Base-by-base conservation (phyloP, 225 moss, liverwort and hornwort genomes). In the Anthoceros angustus region DNA sequence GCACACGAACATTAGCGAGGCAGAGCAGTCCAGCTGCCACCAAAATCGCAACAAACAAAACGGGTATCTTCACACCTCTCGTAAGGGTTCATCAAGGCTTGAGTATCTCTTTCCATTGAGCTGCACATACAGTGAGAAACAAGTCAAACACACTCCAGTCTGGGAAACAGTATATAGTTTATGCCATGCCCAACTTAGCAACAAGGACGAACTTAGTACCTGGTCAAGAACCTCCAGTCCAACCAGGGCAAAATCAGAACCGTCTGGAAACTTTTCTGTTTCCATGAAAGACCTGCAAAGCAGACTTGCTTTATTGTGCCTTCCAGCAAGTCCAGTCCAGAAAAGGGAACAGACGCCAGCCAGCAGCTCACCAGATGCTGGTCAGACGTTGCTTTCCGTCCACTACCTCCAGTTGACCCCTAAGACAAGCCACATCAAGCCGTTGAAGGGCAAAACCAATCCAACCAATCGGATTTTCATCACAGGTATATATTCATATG, bases 391-490 rank as follows among this genome's bases (percentile, higher is more conserved):
- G 80, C 60, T 80, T 80, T 15, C 80, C 80, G 62, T 80, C 80
- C 18, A 80, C 80, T 42, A 80, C 80, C 68, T 80, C 80, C 77
- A 80, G 72, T 49, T 70, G 80, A 72, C 80, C 80, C 69, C 80
- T 80, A 24, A 12, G 63, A n/a, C 45, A 9, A n/a, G n/a, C 12
- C 24, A 42, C 8, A 45, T 8, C 9, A 9, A 45, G 14, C 14
- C 14, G 9, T 8, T 45, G 14, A 45, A 14, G 43, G n/a, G n/a
- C n/a, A n/a, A n/a, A n/a, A 45, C 43, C 43, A 45, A 14, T 45
- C 43, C 43, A 8, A 8, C 43, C 43, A 45, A n/a, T n/a, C n/a
- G n/a, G n/a, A n/a, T n/a, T n/a, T 45, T 9, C 9, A 45, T 14
- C 14, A 45, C 9, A 45, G 43, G 9, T 45, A 45, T 66, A 42